These are phyloP conservation scores for Quercus cerris DNA, from an alignment of 306 rosid genomes.

Conservation along the genomic window DNA sequence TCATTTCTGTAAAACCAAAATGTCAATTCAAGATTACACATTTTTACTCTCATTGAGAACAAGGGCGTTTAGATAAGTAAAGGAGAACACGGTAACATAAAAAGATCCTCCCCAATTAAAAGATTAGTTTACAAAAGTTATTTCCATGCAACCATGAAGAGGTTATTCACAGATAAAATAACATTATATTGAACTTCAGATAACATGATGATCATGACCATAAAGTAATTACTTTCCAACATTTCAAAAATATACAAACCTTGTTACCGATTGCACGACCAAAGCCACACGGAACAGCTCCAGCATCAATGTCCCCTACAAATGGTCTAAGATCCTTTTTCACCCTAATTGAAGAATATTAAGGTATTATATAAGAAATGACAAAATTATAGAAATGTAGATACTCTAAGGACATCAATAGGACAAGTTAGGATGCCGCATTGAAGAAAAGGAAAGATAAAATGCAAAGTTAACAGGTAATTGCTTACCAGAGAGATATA, in stretches of 20 bases:
- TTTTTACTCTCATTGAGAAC: too few relatives aligned
- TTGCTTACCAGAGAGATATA: conserved; percentile 89
- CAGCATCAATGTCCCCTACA: conserved; percentile 94
- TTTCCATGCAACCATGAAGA: too few relatives aligned
- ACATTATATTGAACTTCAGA: too few relatives aligned
- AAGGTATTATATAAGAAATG: conserved; percentile 28
- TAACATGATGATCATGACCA: too few relatives aligned
- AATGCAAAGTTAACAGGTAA: conserved; percentile 2
- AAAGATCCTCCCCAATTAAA: too few relatives aligned
- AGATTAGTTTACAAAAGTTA: too few relatives aligned
- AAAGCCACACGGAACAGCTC: conserved; percentile 96
- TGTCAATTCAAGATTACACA: too few relatives aligned
- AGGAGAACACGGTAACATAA: too few relatives aligned
- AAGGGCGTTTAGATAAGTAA: too few relatives aligned
- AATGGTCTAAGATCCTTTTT: conserved; percentile 84
- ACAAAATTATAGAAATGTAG: conserved; percentile 11
- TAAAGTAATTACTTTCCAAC: too few relatives aligned
- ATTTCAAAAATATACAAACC: conserved; percentile 48
- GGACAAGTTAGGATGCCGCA: neutral
- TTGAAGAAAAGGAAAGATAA: conserved; percentile 14
- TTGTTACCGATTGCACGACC: conserved; percentile 98
- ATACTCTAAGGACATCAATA: conserved; percentile 3
- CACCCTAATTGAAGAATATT: conserved; percentile 64
- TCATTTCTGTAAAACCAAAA: neutral
- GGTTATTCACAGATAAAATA: too few relatives aligned